A percentile compares a stretch with the other conserved stretches of the same genome.
phyloP scores from a whole-genome alignment of 2,329 filamentous ascomycete genomes.

The Fusarium circinatum region DNA sequence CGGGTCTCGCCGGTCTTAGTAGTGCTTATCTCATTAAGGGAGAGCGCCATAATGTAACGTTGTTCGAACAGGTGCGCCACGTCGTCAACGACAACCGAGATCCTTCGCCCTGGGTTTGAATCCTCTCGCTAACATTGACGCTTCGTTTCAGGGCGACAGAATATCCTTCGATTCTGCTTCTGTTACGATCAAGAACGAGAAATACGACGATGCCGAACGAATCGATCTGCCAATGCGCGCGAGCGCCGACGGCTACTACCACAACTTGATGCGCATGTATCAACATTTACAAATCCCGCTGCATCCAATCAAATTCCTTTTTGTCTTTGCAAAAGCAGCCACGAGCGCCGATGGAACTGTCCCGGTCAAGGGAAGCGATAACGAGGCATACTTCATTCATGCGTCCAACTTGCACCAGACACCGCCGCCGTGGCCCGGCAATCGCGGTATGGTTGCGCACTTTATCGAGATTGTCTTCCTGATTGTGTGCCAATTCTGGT shows the following conservation, averaged over 20 bases:
- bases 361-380: conserved; percentile 15
- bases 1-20: conserved; percentile 51
- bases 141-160: conserved; percentile 41
- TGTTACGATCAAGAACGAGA: conserved; percentile 48
- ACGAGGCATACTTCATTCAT: conserved; percentile 61
- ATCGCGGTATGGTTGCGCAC: conserved; percentile 51
- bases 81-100: neutral
- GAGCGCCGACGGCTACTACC: conserved; percentile 59
- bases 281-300: conserved; percentile 62
- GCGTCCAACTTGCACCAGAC: conserved; percentile 64
- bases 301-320: conserved; percentile 62
- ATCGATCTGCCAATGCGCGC: conserved; percentile 55
- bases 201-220: conserved; percentile 46
- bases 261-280: conserved; percentile 66
- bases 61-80: conserved; percentile 51
- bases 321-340: conserved; percentile 57
- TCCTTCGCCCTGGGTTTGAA: neutral
- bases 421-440: conserved; percentile 55
- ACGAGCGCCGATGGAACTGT: conserved; percentile 12
- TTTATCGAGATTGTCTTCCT: conserved; percentile 57
- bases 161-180: conserved; percentile 54
- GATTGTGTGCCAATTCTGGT: conserved; percentile 63
- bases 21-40: conserved; percentile 50
- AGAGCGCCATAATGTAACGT: conserved; percentile 29
- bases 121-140: neutral